Base-by-base conservation (phyloP, 257 asterid species). In the Jasminum sambac region DNA sequence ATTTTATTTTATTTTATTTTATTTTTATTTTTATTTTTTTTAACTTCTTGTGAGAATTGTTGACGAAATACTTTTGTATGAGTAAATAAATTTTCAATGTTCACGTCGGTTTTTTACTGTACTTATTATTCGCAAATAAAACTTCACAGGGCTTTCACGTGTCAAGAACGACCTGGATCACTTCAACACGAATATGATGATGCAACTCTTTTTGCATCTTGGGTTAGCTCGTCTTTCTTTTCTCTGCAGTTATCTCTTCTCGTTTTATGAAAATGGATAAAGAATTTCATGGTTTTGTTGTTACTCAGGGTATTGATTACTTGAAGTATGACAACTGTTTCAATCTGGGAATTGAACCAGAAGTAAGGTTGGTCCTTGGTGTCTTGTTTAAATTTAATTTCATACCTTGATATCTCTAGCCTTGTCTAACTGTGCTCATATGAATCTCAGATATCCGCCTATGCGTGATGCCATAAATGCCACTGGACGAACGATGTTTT, bases 391-490 rank as follows among this genome's bases (percentile, higher is more conserved):
- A 38, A 66, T 37, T 60, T 44, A n/a, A 38, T 68, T 37, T 60
- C 41, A 25, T 30, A 14, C 14, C 11, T 21, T 39, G 39, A 46
- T 69, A 37, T 74, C 52, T 38, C 23, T 72, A 41, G 67, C 67
- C 34, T 63, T 26, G 16, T 74, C 66, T 74, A 63, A 82, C 67
- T 66, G 34, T 19, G 50, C 48, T 21, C 60, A 17, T 19, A 57
- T 39, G 30, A 34, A 72, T 73, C 42, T 67, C 87, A 95, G 99
- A 84, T 91, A 91, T 80, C 99, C 99, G 34, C 96, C 95, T 26
- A 95, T 95, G 99, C 96, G 91, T 11, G 96, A 95, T 80, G 98
- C 99, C 73, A 87, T 95, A 69, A 94, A 95, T 81, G 90, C 82
- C 52, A 91, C 95, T 74, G 98, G 96, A 55, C 91, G 79, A 24